Evolutionary conservation across 345 rosid genomes (phyloP), one percentile per base, ranked within the genome.

Genomic region (Eucalyptus sp.): DNA sequence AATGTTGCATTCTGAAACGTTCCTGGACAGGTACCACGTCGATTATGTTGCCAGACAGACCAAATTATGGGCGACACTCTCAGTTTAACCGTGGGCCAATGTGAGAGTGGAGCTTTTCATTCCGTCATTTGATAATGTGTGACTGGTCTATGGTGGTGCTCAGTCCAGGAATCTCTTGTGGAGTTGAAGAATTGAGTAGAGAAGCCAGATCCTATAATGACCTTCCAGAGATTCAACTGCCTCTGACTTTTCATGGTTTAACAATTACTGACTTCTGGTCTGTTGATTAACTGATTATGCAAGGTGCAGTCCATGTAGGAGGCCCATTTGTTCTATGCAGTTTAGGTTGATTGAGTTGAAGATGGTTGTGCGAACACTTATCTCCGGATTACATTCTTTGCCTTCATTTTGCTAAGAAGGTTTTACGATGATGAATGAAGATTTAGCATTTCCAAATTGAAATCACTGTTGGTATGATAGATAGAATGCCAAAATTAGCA

Each of bases 31-130:
- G 96, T 91, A 51, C 99, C 98, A 0, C 94, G 99, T 88, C 94
- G 97, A 62, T 88, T 95, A 68, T 97, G 98, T 91, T 97, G 98
- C 93, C 95, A 92, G 92, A 88, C 95, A 90, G 92, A 95, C 89
- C 91, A 90, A 88, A 90, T 92, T 37, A 88, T 87, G 87, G 90
- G 92, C 37, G 94, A 93, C 87, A 89, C 91, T 86, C 95, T 96
- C 87, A 92, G 91, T 89, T 91, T 97, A 85, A 90, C 93, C 86
- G 99, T 97, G 89, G 94, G 93, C 91, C 95, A 96, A 89, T 95
- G 99, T 90, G 93, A 87, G 60, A 95, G 92, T 90, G 94, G 93
- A 90, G 90, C 92, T 80, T 90, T 90, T 88, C 93, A 95, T 90
- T 90, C 71, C 89, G 37, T 94, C 92, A 90, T 93, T 52, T 52